Conservation (phyloP, 2,329 filamentous ascomycete species). For the Epichloe bromicola region DNA sequence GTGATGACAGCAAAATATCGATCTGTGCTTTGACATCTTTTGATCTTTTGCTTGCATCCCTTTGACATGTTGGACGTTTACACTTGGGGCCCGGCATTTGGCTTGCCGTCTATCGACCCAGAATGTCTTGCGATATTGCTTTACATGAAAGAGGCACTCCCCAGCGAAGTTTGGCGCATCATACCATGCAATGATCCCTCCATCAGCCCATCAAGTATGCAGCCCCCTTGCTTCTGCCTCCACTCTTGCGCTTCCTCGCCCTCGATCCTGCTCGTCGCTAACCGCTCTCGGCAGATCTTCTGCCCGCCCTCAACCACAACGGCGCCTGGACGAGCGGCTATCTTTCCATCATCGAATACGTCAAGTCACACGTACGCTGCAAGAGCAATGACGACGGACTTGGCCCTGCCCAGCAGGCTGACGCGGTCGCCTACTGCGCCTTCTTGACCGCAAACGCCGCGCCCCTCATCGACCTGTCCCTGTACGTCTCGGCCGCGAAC, state of each 20-base stretch:
- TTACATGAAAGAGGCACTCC: slow-evolving; percentile 54
- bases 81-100: slow-evolving; percentile 82
- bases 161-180: slow-evolving; percentile 50
- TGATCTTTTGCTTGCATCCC: background rate
- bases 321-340: slow-evolving; percentile 47
- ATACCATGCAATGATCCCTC: slow-evolving; percentile 62
- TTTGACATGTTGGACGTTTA: slow-evolving; percentile 50
- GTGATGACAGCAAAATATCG: background rate
- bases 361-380: slow-evolving; percentile 17
- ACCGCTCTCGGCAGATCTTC: slow-evolving; percentile 28
- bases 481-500: slow-evolving; percentile 85
- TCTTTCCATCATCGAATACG: slow-evolving; percentile 43
- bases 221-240: background rate
- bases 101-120: slow-evolving; percentile 77
- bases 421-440: slow-evolving; percentile 42
- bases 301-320: slow-evolving; percentile 41
- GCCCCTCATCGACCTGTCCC: slow-evolving; percentile 68
- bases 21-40: background rate
- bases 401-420: slow-evolving; percentile 28
- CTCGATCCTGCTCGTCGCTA: slow-evolving; percentile 6
- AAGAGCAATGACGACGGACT: slow-evolving; percentile 27
- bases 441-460: slow-evolving; percentile 66
- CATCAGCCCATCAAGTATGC: slow-evolving; percentile 55
- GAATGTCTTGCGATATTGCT: slow-evolving; percentile 78
- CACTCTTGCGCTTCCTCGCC: background rate